A percentile compares a stretch with the other conserved stretches of the same genome.
Conservation (phyloP, 148 eudicot species). For the Rhododendron kiyosumense region DNA sequence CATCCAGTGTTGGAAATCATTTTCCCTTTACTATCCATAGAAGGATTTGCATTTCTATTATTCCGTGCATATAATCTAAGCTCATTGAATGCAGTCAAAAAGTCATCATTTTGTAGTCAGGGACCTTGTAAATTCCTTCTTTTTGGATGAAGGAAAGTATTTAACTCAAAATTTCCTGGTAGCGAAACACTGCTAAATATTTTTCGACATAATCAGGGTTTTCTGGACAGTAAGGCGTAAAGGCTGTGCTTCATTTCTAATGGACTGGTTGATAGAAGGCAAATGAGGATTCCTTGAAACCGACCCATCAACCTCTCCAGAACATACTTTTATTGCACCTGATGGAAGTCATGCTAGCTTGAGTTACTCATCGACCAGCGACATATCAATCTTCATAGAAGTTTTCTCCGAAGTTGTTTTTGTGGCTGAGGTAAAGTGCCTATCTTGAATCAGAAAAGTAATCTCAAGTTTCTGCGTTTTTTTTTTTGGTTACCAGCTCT, state of each 20-base stretch:
- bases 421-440: slow-evolving; percentile 49
- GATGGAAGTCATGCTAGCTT: slow-evolving; percentile 78
- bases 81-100: background rate
- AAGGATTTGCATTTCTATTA: background rate
- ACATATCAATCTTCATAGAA: slow-evolving; percentile 68
- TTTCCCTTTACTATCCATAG: background rate
- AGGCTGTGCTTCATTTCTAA: slow-evolving; percentile 54
- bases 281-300: slow-evolving; percentile 59
- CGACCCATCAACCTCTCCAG: slow-evolving; percentile 89
- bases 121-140: background rate
- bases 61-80: background rate
- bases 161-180: background rate
- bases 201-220: slow-evolving; percentile 22
- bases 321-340: slow-evolving; percentile 63
- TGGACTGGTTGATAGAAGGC: slow-evolving; percentile 81
- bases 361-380: slow-evolving; percentile 93
- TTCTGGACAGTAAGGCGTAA: slow-evolving; percentile 55
- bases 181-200: background rate
- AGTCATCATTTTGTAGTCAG: background rate
- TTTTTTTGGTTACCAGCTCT: background rate
- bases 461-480: background rate
- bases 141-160: background rate
- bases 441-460: background rate
- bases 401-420: slow-evolving; percentile 49
- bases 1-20: background rate